Base-by-base conservation (phyloP, 352 stramenopile genomes). In the Pseudoperonospora humuli region DNA sequence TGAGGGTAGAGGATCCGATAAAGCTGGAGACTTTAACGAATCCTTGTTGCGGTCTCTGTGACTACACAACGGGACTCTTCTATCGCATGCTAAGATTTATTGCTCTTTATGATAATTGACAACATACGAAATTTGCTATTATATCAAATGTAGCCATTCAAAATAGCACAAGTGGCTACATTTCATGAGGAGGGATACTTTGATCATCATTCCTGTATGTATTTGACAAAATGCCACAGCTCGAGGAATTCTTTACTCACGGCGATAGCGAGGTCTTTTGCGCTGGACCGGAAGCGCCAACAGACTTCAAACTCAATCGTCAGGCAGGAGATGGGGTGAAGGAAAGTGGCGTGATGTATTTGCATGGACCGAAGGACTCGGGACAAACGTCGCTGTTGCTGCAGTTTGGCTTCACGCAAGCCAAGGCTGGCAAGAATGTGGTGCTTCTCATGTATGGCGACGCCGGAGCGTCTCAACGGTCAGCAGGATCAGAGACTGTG, bases 221-320 rank as follows among this genome's bases (percentile, higher is more conserved):
- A 45, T 33, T 35, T 19, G 14, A 21, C 24, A 26, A 49, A 50
- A 50, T 64, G 45, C 56, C 48, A 28, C 58, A 59, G 20, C 50
- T 86, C 13, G 74, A 84, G 39, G 59, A 70, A 2, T 86, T 86
- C 57, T 86, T 84, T 55, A 66, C 69, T 50, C 74, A 86, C 27
- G 58, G 61, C 7, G 61, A 64, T 19, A 65, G 53, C 10, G 29
- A 45, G 10, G 37, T 34, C 10, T 71, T 69, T 27, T 58, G 28
- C 33, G 15, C 23, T n/a, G 32, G 32, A 0, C 15, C 17, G 3
- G 23, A 20, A 11, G 38, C 26, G 0, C 26, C 35, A n/a, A 35
- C 57, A 2, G 27, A 59, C 33, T 21, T 45, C 19, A 51, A 44
- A 11, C 25, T 25, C 17, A 53, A 37, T 25, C 40, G 45, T 14